Conservation (phyloP, 805 yeast species). For the Schizosaccharomyces osmophilus region DNA sequence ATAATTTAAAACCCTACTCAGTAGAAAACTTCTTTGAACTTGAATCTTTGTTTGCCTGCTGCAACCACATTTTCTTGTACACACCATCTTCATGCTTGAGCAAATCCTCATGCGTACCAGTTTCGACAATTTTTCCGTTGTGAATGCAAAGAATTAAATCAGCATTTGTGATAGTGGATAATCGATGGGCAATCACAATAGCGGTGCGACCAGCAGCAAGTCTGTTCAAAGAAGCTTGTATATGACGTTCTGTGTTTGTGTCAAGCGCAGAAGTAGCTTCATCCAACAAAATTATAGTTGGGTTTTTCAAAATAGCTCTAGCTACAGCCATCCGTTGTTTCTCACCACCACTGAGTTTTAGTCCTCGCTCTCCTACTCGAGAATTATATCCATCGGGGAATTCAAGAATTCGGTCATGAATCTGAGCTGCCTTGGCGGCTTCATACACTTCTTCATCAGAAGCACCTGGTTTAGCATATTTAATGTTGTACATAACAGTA, state of each 20-base stretch:
- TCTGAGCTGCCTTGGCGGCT: constrained; percentile 37
- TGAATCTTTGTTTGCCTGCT: constrained; percentile 23
- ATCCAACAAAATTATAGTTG: constrained; percentile 29
- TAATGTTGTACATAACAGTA: constrained; percentile 53
- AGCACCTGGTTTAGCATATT: constrained; percentile 40
- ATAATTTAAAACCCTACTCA: no score
- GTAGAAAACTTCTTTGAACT: not conserved
- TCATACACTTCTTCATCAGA: constrained; percentile 35
- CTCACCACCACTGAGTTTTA: constrained; percentile 41
- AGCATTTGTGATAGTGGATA: constrained; percentile 25
- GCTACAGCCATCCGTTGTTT: constrained; percentile 38
- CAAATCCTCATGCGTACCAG: constrained; percentile 13
- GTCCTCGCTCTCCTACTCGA: constrained; percentile 29
- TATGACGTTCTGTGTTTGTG: constrained; percentile 33
- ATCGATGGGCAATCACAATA: constrained; percentile 26
- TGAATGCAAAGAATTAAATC: constrained; percentile 25
- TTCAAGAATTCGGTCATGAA: constrained; percentile 13
- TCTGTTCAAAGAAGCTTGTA: constrained; percentile 22
- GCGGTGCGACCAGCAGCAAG: constrained; percentile 23
- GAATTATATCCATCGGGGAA: constrained; percentile 36
- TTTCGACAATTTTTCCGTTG: constrained; percentile 22
- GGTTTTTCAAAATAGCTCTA: constrained; percentile 29
- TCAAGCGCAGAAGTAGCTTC: constrained; percentile 46
- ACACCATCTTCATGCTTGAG: constrained; percentile 29
- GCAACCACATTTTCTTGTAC: constrained; percentile 67